phyloP scores from a whole-genome alignment of 805 yeast genomes.

The Pichia insulana region DNA sequence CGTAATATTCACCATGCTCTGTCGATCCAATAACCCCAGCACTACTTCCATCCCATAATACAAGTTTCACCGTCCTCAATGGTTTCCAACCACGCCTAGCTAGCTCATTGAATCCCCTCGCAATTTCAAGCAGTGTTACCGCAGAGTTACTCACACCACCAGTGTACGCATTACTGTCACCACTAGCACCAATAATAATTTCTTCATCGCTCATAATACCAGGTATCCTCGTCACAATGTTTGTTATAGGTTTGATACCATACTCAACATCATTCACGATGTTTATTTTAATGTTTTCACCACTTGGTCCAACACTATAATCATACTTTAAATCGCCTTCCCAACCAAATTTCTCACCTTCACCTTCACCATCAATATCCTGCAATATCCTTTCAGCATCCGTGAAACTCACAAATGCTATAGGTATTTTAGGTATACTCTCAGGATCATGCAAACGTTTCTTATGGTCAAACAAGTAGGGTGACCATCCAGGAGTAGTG shows the following conservation, averaged over 20 bases:
- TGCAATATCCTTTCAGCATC: slow-evolving; percentile 35
- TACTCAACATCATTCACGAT: slow-evolving; percentile 36
- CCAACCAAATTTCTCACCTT: slow-evolving; percentile 29
- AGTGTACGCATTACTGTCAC: slow-evolving; percentile 45
- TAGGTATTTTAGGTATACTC: slow-evolving; percentile 44
- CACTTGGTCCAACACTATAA: slow-evolving; percentile 42
- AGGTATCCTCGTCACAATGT: slow-evolving; percentile 45
- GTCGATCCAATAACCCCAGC: slow-evolving; percentile 49
- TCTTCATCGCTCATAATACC: slow-evolving; percentile 47
- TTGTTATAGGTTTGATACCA: slow-evolving; percentile 35
- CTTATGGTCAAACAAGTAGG: slow-evolving; percentile 30
- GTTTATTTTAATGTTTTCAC: slow-evolving; percentile 26
- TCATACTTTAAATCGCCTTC: slow-evolving; percentile 35
- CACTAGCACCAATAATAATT: slow-evolving; percentile 45
- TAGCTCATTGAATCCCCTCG: slow-evolving; percentile 40
- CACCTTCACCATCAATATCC: slow-evolving; percentile 30
- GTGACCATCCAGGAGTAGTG: slow-evolving; percentile 65
- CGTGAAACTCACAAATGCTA: slow-evolving; percentile 39
- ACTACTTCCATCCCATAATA: slow-evolving; percentile 38
- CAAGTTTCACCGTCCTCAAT: slow-evolving; percentile 31
- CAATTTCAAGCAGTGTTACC: slow-evolving; percentile 41
- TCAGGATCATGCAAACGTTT: slow-evolving; percentile 32
- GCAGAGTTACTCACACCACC: slow-evolving; percentile 46
- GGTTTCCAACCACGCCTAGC: slow-evolving; percentile 38
- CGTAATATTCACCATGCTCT: slow-evolving; percentile 44